Conservation (phyloP, 1,139 yeast genomes). For the Zygosaccharomyces sapae region DNA sequence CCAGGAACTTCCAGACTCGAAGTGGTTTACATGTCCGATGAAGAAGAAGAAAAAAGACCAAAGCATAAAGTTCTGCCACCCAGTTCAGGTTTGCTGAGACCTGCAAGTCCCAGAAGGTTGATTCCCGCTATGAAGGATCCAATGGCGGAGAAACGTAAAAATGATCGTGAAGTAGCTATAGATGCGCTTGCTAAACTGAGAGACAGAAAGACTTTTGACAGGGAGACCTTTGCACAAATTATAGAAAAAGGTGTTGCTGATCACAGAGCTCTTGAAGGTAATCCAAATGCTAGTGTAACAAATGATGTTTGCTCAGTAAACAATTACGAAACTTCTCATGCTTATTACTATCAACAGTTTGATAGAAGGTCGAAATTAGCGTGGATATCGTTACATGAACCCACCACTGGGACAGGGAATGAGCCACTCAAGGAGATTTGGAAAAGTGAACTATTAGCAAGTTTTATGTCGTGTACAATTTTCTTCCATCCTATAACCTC, state of each 20-base stretch:
- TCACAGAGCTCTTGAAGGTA: slow-evolving; percentile 21
- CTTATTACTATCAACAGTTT: slow-evolving; percentile 25
- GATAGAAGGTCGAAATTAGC: slow-evolving; percentile 25
- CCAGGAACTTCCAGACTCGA: slow-evolving; percentile 4
- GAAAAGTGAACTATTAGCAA: slow-evolving; percentile 8
- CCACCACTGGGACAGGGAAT: background rate
- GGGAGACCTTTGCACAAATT: slow-evolving; percentile 13
- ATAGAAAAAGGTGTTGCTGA: slow-evolving; percentile 22
- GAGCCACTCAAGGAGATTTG: slow-evolving; percentile 8
- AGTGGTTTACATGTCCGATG: slow-evolving; percentile 5
- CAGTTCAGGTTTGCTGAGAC: slow-evolving; percentile 2
- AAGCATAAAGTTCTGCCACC: slow-evolving; percentile 3
- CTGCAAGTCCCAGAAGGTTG: slow-evolving; percentile 5
- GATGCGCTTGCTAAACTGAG: slow-evolving; percentile 13
- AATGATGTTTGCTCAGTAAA: slow-evolving; percentile 28
- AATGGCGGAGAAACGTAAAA: slow-evolving; percentile 16
- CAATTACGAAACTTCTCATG: slow-evolving; percentile 28
- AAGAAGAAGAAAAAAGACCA: background rate
- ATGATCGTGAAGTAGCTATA: slow-evolving; percentile 18
- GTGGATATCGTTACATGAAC: slow-evolving; percentile 16
- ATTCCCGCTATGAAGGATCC: slow-evolving; percentile 13
- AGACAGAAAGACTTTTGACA: slow-evolving; percentile 9
- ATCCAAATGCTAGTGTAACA: slow-evolving; percentile 23
- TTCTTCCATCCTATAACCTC: slow-evolving; percentile 2
- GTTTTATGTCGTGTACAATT: slow-evolving; percentile 5